Percentiles rank a stretch among this genome's conserved stretches.
These are phyloP conservation scores for Yamadazyma dushanensis DNA, from an alignment of 1,139 yeast genomes.

Conservation along the genomic window DNA sequence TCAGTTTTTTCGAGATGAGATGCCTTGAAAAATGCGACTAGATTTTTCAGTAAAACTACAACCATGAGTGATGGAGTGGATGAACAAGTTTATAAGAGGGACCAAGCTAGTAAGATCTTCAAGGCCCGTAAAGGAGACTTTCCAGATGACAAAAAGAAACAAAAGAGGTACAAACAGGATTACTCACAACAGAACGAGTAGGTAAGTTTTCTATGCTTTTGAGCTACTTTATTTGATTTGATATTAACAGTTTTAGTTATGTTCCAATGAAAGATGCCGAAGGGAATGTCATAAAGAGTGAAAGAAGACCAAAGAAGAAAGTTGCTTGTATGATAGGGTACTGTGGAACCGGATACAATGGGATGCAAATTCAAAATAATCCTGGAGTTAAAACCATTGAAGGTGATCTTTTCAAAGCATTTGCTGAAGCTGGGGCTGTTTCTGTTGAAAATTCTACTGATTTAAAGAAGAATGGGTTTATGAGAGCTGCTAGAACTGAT, in stretches of 20 bases:
- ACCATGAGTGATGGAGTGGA: conserved; percentile 14
- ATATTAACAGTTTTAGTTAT: conserved; percentile 34
- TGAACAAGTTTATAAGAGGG: conserved; percentile 37
- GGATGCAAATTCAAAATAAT: conserved; percentile 83
- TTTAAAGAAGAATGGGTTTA: conserved; percentile 84
- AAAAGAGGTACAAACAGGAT: conserved; percentile 15
- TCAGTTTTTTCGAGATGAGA: conserved; percentile 7
- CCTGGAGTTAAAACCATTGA: conserved; percentile 93
- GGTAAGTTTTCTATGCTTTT: conserved; percentile 34
- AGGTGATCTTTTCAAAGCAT: conserved; percentile 83
- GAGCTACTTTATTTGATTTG: background rate
- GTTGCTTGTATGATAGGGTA: conserved; percentile 94
- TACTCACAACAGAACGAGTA: conserved; percentile 15
- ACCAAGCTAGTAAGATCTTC: conserved; percentile 45
- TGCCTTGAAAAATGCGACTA: conserved; percentile 1
- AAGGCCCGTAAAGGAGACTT: conserved; percentile 33
- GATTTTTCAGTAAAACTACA: background rate
- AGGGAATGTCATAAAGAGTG: conserved; percentile 61
- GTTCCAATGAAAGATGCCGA: conserved; percentile 54
- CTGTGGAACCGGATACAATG: conserved; percentile 98
- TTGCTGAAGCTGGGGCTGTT: conserved; percentile 86
- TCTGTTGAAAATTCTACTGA: conserved; percentile 88
- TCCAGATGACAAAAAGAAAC: conserved; percentile 13
- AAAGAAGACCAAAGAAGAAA: conserved; percentile 76
- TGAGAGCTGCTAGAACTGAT: conserved; percentile 97